Evolutionary conservation across 169 alveolate species (phyloP).

Genomic region (Plasmodium fragile): DNA sequence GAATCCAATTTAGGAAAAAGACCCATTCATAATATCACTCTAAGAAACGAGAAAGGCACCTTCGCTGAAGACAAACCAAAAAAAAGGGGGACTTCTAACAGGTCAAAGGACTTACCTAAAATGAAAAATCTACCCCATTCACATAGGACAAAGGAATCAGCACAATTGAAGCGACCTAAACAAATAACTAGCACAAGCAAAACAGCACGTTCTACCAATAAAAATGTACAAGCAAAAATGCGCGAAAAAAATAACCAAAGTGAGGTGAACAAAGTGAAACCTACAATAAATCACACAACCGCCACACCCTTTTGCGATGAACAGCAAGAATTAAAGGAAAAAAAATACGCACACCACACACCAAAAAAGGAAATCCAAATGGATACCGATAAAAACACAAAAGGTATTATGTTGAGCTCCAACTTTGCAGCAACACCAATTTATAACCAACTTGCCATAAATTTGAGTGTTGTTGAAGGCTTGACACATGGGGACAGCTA

Average conservation of each 20-base stretch:
- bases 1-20: not conserved
- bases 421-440: not conserved
- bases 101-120: not conserved
- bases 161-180: not conserved
- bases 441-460: not conserved
- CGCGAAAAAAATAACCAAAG: not conserved
- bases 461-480: not conserved
- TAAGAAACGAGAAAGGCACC: not conserved
- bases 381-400: not conserved
- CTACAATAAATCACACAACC: not conserved
- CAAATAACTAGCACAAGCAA: not conserved
- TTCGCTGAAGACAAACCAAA: not conserved
- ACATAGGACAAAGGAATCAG: not conserved
- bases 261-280: not conserved
- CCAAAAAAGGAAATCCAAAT: not conserved
- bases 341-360: not conserved
- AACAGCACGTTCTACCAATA: not conserved
- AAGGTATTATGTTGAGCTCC: not conserved
- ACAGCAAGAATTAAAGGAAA: not conserved
- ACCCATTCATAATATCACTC: not conserved
- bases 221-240: not conserved
- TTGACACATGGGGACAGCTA: not conserved
- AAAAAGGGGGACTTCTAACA: not conserved
- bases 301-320: not conserved
- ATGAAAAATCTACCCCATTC: not conserved